Evolutionary conservation across 2,329 filamentous ascomycete genomes (phyloP).

Genomic region (Phialophora chinensis): DNA sequence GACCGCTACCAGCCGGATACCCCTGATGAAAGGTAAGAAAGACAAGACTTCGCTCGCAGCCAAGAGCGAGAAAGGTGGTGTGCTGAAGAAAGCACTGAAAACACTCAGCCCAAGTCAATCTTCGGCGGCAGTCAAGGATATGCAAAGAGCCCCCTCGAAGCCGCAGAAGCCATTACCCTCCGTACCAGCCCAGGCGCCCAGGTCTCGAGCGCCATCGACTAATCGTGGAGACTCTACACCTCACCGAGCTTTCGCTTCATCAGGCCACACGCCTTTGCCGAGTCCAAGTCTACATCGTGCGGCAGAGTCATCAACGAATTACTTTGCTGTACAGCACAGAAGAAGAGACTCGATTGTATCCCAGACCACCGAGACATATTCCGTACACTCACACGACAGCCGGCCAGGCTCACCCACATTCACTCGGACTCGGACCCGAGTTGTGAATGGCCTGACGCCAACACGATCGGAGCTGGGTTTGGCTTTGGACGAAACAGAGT

Average conservation of each 20-base stretch:
- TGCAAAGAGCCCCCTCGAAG: conserved; percentile 22
- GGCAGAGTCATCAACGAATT: conserved; percentile 38
- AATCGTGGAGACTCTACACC: conserved; percentile 27
- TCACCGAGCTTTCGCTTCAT: conserved; percentile 22
- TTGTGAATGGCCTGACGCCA: conserved; percentile 51
- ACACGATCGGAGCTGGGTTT: conserved; percentile 51
- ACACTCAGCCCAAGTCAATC: conserved; percentile 39
- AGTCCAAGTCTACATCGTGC: conserved; percentile 34
- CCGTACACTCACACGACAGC: conserved; percentile 45
- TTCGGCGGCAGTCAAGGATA: conserved; percentile 34
- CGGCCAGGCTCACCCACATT: conserved; percentile 49
- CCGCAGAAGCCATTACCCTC: conserved; percentile 22
- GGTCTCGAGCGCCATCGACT: conserved; percentile 23
- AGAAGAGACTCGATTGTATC: conserved; percentile 49
- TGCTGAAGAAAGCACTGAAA: conserved; percentile 39
- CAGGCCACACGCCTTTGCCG: conserved; percentile 32
- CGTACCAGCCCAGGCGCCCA: conserved; percentile 17
- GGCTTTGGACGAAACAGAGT: conserved; percentile 43
- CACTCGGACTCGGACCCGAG: conserved; percentile 50
- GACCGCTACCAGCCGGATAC: conserved; percentile 27
- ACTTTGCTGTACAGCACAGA: conserved; percentile 48
- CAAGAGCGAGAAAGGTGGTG: conserved; percentile 35
- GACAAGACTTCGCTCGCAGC: conserved; percentile 22
- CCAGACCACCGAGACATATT: conserved; percentile 51
- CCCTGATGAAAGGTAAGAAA: conserved; percentile 28